Evolutionary conservation across 768 basidiomycete species (phyloP).

Genomic region (Neoboletus magnificus): DNA sequence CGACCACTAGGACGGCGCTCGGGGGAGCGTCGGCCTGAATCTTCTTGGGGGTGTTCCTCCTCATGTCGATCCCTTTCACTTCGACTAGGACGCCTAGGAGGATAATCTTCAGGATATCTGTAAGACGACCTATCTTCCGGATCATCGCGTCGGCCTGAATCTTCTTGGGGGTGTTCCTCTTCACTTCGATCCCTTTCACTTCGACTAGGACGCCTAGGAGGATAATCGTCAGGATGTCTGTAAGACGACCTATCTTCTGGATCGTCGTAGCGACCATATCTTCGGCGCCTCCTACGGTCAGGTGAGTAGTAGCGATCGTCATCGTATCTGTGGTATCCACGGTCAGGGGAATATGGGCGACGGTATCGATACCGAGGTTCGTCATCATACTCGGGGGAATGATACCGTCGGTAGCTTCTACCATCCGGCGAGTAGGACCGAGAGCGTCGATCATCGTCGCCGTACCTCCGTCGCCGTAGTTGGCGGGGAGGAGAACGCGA

Average conservation of each 20-base stretch:
- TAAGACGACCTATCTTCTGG: conserved; percentile 8
- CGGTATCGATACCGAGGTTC: conserved; percentile 8
- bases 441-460: conserved; percentile 18
- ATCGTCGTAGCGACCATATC: not conserved
- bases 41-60: conserved; percentile 9
- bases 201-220: not conserved
- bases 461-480: not conserved
- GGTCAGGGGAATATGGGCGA: conserved; percentile 16
- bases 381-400: conserved; percentile 13
- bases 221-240: no score
- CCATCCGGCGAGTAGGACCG: conserved; percentile 23
- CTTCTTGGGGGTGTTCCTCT: no score
- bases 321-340: conserved; percentile 10
- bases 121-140: conserved; percentile 8
- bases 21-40: not conserved
- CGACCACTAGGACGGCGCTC: conserved; percentile 17
- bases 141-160: no score
- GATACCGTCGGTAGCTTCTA: not conserved
- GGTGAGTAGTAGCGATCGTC: conserved; percentile 12
- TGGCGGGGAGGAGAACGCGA: conserved; percentile 7
- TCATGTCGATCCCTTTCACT: not conserved
- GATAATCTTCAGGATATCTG: no score
- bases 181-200: not conserved
- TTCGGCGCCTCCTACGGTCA: conserved; percentile 5
- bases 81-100: not conserved